phyloP scores from a whole-genome alignment of 805 yeast species.

The Metschnikowia sp. region DNA sequence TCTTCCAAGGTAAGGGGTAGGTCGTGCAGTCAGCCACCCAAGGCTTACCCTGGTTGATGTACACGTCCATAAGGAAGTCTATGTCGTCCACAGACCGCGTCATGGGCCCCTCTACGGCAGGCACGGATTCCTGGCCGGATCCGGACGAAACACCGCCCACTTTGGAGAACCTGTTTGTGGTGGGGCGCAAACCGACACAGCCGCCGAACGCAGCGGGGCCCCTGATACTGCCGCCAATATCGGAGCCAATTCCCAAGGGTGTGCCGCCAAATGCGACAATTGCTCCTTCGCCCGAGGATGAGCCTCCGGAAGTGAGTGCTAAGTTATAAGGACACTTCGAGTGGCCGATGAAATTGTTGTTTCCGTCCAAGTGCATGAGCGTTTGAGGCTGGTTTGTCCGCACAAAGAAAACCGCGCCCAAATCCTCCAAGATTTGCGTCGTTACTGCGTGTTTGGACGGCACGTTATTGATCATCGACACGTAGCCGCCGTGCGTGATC shows the following conservation, averaged over 20 bases:
- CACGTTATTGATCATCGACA: conserved; percentile 46
- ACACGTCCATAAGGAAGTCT: conserved; percentile 62
- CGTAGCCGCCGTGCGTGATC: conserved; percentile 60
- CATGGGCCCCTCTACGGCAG: conserved; percentile 67
- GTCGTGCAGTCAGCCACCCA: conserved; percentile 52
- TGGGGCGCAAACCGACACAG: conserved; percentile 59
- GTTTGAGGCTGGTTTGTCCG: conserved; percentile 70
- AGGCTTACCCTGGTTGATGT: conserved; percentile 61
- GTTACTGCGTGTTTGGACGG: conserved; percentile 47
- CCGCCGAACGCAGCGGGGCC: conserved; percentile 67
- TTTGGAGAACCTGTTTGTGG: conserved; percentile 47
- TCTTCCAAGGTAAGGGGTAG: conserved; percentile 53
- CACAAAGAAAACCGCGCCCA: conserved; percentile 62
- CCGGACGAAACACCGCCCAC: conserved; percentile 51
- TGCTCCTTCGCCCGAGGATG: conserved; percentile 73
- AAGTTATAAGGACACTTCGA: conserved; percentile 59
- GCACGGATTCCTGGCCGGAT: conserved; percentile 63
- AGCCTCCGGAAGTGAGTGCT: conserved; percentile 63
- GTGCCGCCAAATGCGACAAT: conserved; percentile 57
- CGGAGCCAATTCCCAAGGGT: conserved; percentile 63
- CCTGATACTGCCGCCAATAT: conserved; percentile 70
- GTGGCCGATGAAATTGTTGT: conserved; percentile 57
- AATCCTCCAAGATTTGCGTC: conserved; percentile 42
- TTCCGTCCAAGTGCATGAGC: conserved; percentile 65
- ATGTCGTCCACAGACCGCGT: conserved; percentile 62